Evolutionary conservation across 495 filamentous ascomycete species (phyloP).

Genomic region (Usnea hakonensis): DNA sequence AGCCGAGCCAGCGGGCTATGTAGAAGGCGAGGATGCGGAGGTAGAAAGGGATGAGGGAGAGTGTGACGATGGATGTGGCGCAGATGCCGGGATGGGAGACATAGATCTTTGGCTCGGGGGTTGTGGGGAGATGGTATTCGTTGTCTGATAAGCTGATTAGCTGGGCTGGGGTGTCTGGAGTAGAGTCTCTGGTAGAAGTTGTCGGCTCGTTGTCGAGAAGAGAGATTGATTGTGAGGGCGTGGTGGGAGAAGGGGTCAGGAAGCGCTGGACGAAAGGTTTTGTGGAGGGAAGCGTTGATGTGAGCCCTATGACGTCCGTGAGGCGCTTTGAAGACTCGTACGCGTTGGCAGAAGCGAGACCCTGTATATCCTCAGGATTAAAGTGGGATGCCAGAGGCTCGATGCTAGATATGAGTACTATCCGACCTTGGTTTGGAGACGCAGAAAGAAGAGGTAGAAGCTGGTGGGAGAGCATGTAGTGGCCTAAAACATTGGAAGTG

Average conservation of each 20-base stretch:
- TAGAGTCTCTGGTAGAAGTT: background rate
- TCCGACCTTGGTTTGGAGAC: constrained; percentile 45
- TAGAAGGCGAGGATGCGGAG: constrained; percentile 59
- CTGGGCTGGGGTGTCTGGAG: constrained; percentile 4
- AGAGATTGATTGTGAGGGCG: constrained; percentile 19
- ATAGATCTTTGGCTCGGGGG: constrained; percentile 53
- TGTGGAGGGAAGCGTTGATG: constrained; percentile 58
- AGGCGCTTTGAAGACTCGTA: constrained; percentile 86
- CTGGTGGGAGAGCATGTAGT: constrained; percentile 82
- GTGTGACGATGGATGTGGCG: constrained; percentile 67
- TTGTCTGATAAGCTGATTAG: constrained; percentile 15
- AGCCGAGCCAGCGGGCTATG: constrained; percentile 68
- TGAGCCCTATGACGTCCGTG: constrained; percentile 74
- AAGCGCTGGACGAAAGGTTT: constrained; percentile 47
- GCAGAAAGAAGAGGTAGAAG: constrained; percentile 63
- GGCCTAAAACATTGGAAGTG: constrained; percentile 87
- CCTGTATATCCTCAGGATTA: constrained; percentile 66
- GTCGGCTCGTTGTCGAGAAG: constrained; percentile 12
- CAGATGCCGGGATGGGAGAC: constrained; percentile 83
- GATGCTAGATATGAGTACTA: constrained; percentile 80
- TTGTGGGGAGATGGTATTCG: constrained; percentile 6
- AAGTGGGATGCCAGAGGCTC: constrained; percentile 57
- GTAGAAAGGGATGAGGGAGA: constrained; percentile 56
- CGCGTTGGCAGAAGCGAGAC: constrained; percentile 47
- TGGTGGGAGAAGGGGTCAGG: constrained; percentile 35